Evolutionary conservation across 306 rosid species (phyloP).

Genomic region (apple (Malus domestica)): ASM211411v1 NC_041801.1:2298501-2299000

Average conservation of each 20-base stretch:
- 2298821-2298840: background rate
- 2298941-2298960: too few relatives aligned
- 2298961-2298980: background rate
- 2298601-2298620: constrained; percentile 57
- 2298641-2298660: constrained; percentile 28
- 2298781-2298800: background rate
- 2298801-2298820: background rate
- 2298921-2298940: background rate
- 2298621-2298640: constrained; percentile 39
- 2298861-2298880: background rate
- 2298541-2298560: constrained; percentile 89
- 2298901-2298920: background rate
- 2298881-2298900: too few relatives aligned
- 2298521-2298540: constrained; percentile 93
- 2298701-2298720: constrained; percentile 4
- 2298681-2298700: constrained; percentile 11
- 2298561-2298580: constrained; percentile 96
- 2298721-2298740: background rate
- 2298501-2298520: constrained; percentile 71
- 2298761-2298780: background rate
- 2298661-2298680: constrained; percentile 7
- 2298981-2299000: background rate
- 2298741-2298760: background rate
- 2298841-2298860: background rate
- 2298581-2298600: constrained; percentile 86